A percentile compares a stretch with the other conserved stretches of the same genome.
Conservation (phyloP, 176 grass and related monocot genomes). For the Musa acuminata region DNA sequence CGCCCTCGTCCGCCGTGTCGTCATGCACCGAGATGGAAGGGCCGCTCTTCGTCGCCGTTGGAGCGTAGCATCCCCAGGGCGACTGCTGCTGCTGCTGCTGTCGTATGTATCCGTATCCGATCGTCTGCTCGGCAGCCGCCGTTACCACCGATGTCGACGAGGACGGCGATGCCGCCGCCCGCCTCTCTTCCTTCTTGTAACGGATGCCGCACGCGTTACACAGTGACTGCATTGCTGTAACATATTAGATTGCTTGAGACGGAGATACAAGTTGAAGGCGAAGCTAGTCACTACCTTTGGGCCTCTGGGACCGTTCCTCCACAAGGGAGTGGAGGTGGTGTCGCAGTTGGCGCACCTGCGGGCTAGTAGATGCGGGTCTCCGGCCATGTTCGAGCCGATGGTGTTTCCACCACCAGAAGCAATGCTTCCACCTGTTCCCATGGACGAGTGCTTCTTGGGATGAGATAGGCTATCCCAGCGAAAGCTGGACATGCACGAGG, state of each 20-base stretch:
- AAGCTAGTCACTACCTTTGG: slow-evolving; percentile 53
- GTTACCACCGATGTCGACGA: slow-evolving; percentile 1
- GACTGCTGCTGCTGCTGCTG: neutral
- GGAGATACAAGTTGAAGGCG: neutral
- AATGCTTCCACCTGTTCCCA: slow-evolving; percentile 14
- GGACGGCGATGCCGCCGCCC: slow-evolving; percentile 28
- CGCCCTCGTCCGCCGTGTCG: neutral
- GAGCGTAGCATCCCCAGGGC: neutral
- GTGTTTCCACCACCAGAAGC: neutral
- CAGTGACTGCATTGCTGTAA: slow-evolving; percentile 32
- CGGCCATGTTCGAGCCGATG: slow-evolving; percentile 8
- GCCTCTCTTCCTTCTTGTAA: slow-evolving; percentile 71
- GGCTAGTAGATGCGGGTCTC: slow-evolving; percentile 19
- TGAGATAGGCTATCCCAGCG: slow-evolving; percentile 39
- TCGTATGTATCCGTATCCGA: slow-evolving; percentile 24
- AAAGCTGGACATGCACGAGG: slow-evolving; percentile 13
- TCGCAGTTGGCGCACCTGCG: slow-evolving; percentile 92
- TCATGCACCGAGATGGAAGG: slow-evolving; percentile 9
- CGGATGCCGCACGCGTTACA: slow-evolving; percentile 76
- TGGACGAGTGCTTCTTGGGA: neutral
- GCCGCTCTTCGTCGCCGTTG: neutral
- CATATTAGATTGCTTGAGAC: neutral
- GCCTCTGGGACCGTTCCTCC: slow-evolving; percentile 85
- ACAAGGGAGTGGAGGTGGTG: slow-evolving; percentile 80
- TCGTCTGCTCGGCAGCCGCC: slow-evolving; percentile 1